A percentile compares a stretch with the other conserved stretches of the same genome.
Conservation (phyloP, 495 filamentous ascomycete species). For the Lasiosphaeria hispida region DNA sequence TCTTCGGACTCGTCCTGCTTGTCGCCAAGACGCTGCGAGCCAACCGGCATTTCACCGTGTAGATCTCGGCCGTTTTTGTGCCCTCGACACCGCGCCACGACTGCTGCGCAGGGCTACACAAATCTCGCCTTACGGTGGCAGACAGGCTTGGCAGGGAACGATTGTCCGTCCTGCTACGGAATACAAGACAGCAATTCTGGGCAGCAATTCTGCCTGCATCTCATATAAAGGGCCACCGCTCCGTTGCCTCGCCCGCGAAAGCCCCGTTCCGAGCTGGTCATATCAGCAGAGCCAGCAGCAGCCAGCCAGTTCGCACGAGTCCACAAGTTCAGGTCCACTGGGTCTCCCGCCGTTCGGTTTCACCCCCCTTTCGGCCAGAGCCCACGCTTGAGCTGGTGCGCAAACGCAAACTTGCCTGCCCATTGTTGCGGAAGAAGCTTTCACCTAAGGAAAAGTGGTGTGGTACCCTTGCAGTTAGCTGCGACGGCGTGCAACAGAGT, state of each 20-base stretch:
- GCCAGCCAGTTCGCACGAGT: background rate
- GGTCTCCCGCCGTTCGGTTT: conserved; percentile 9
- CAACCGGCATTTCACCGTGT: conserved; percentile 26
- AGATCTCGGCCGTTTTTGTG: conserved; percentile 32
- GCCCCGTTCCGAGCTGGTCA: background rate
- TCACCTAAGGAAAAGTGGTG: background rate
- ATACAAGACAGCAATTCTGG: background rate
- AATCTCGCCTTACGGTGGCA: conserved; percentile 28
- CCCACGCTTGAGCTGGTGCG: background rate
- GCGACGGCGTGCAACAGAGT: conserved; percentile 16
- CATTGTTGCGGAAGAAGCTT: conserved; percentile 8
- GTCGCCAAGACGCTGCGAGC: conserved; percentile 20
- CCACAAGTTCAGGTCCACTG: background rate
- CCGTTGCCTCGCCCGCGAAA: background rate
- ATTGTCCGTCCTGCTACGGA: conserved; percentile 15
- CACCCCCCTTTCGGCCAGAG: background rate
- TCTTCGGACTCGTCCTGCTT: conserved; percentile 1
- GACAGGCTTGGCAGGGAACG: conserved; percentile 31
- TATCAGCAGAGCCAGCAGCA: conserved; percentile 10
- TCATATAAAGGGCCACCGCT: conserved; percentile 11
- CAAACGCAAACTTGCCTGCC: background rate
- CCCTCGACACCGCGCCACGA: conserved; percentile 28
- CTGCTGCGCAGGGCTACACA: conserved; percentile 30
- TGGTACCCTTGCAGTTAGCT: conserved; percentile 18
- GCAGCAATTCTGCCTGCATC: conserved; percentile 3